phyloP scores from a whole-genome alignment of 2,329 filamentous ascomycete species.

The Pseudomassariella vexata region DNA sequence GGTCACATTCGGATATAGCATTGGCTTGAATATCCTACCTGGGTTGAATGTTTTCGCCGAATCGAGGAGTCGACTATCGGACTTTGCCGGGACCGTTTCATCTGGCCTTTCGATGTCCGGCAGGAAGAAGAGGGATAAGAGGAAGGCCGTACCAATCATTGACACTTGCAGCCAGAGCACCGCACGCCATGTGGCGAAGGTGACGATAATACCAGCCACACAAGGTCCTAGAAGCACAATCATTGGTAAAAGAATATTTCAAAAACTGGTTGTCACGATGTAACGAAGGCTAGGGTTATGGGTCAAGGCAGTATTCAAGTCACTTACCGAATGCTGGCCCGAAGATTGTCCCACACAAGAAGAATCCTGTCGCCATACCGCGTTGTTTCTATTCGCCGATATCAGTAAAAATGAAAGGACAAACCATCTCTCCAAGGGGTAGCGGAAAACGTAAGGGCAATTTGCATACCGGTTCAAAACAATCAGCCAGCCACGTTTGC shows the following conservation, averaged over 20 bases:
- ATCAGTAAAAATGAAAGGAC: too few species aligned
- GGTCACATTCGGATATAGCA: constrained; percentile 17
- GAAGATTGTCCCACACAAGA: constrained; percentile 33
- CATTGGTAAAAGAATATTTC: neutral
- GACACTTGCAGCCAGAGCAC: constrained; percentile 26
- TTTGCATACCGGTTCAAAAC: constrained; percentile 26
- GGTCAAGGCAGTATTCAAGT: too few species aligned
- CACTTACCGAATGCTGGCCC: constrained; percentile 35
- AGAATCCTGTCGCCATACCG: constrained; percentile 30
- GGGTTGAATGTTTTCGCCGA: constrained; percentile 18
- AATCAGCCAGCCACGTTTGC: constrained; percentile 31
- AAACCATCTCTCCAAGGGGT: too few species aligned
- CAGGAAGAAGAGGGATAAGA: constrained; percentile 20
- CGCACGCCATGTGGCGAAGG: constrained; percentile 21
- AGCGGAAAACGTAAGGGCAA: too few species aligned
- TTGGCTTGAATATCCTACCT: constrained; percentile 12
- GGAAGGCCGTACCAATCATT: constrained; percentile 21
- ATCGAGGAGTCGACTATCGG: neutral
- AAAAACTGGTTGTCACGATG: neutral
- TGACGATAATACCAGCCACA: constrained; percentile 23
- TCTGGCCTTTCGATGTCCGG: constrained; percentile 7
- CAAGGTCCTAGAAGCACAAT: constrained; percentile 16
- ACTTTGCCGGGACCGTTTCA: too few species aligned
- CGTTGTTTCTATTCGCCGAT: neutral
- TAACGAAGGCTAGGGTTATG: too few species aligned